phyloP scores from a whole-genome alignment of 768 basidiomycete genomes.

The Hemileccinum rubropunctum region DNA sequence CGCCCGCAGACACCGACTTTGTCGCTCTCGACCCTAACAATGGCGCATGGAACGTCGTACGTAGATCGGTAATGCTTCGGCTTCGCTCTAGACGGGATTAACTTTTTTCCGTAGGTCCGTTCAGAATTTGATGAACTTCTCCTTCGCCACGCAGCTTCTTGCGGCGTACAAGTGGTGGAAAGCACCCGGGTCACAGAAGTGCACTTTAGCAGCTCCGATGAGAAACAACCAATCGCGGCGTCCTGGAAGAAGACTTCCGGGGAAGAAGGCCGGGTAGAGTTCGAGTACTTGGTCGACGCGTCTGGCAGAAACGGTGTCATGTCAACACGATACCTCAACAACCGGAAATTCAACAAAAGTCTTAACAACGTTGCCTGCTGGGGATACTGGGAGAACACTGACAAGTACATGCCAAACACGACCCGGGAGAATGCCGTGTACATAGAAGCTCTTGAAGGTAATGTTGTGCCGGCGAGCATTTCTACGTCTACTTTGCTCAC shows the following conservation, averaged over 20 bases:
- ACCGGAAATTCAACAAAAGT: background rate
- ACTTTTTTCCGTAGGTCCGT: background rate
- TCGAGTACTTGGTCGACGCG: constrained; percentile 1
- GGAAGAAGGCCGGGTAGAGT: background rate
- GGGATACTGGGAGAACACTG: constrained; percentile 1
- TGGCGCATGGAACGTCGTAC: background rate
- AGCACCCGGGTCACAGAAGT: background rate
- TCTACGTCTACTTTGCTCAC: too few species aligned
- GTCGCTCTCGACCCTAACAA: background rate
- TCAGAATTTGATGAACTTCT: background rate
- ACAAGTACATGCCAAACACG: background rate
- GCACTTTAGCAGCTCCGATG: background rate
- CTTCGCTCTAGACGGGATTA: background rate
- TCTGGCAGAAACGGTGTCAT: background rate
- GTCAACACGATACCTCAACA: background rate
- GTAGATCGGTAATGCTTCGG: background rate
- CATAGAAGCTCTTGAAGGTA: too few species aligned
- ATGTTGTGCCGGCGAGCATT: too few species aligned
- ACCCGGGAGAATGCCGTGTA: too few species aligned
- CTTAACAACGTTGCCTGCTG: constrained; percentile 1
- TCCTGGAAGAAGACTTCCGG: background rate
- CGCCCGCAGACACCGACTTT: background rate
- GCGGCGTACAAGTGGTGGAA: background rate
- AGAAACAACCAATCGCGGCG: background rate
- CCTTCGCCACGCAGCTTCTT: background rate